Evolutionary conservation across 208 protist species (phyloP).

Genomic region (Acanthamoeba sp.): DNA sequence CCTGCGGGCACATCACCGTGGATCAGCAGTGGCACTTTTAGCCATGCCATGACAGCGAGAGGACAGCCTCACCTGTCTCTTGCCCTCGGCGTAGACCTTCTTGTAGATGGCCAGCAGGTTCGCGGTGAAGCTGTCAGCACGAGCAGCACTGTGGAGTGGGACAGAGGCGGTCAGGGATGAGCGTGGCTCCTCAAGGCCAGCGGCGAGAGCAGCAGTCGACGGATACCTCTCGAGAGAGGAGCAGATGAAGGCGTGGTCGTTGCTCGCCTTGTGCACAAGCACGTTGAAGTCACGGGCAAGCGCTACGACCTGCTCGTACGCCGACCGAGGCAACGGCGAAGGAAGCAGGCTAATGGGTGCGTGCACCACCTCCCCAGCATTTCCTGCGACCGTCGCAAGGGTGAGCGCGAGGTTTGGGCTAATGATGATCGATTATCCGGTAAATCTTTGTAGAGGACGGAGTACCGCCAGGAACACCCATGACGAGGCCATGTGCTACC

Average conservation of each 20-base stretch:
- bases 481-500: conserved; percentile 13
- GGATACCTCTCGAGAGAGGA: not conserved
- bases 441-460: not conserved
- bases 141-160: not conserved
- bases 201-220: no score
- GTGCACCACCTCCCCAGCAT: conserved; percentile 19
- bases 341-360: conserved; percentile 56
- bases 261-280: conserved; percentile 52
- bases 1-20: conserved; percentile 77
- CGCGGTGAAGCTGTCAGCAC: conserved; percentile 44
- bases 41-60: not conserved
- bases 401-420: not conserved
- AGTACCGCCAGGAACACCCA: not conserved
- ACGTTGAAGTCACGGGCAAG: conserved; percentile 60
- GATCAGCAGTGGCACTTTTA: not conserved
- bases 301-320: conserved; percentile 25
- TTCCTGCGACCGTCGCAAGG: not conserved
- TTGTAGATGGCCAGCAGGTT: conserved; percentile 53
- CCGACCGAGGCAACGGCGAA: conserved; percentile 27
- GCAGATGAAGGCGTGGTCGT: conserved; percentile 47
- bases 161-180: no score
- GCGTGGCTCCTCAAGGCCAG: no score
- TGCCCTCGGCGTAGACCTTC: conserved; percentile 46
- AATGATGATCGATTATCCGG: not conserved
- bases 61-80: conserved; percentile 6